A percentile compares a stretch with the other conserved stretches of the same genome.
Conservation (phyloP, 805 yeast species). For the Metschnikowia anglica region DNA sequence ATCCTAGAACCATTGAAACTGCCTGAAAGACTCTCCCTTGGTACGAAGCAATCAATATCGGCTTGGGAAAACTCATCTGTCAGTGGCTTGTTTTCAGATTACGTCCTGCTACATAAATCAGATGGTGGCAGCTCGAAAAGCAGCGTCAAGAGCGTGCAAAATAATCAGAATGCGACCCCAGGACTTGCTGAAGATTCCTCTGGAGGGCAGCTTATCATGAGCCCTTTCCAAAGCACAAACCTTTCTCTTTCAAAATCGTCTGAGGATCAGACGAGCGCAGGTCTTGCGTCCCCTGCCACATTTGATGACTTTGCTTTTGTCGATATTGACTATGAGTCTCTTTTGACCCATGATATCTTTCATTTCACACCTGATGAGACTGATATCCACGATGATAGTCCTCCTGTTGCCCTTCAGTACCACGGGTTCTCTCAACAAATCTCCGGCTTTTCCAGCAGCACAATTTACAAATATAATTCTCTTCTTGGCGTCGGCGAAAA, state of each 20-base stretch:
- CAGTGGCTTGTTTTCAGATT: not conserved
- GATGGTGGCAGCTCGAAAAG: not conserved
- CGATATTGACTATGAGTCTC: constrained; percentile 2
- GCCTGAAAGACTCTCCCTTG: not conserved
- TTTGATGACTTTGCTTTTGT: constrained; percentile 6
- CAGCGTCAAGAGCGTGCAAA: not conserved
- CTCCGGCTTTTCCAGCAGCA: constrained; percentile 22
- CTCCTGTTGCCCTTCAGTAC: constrained; percentile 23
- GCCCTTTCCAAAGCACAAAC: not conserved
- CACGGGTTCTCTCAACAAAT: constrained; percentile 23
- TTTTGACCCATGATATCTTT: constrained; percentile 21
- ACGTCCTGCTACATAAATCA: not conserved
- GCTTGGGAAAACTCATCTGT: constrained; percentile 1
- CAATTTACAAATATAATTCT: constrained; percentile 21
- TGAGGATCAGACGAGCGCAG: not conserved
- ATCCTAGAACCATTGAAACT: not conserved
- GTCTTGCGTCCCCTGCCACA: not conserved
- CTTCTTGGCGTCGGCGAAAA: constrained; percentile 9
- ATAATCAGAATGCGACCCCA: not conserved
- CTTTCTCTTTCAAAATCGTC: not conserved
- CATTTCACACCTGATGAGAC: constrained; percentile 20
- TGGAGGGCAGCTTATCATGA: not conserved
- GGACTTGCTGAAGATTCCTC: not conserved
- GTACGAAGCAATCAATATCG: not conserved
- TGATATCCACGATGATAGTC: constrained; percentile 13